Base-by-base conservation (phyloP, 208 protist genomes). In the Zelonia costaricensis region DNA sequence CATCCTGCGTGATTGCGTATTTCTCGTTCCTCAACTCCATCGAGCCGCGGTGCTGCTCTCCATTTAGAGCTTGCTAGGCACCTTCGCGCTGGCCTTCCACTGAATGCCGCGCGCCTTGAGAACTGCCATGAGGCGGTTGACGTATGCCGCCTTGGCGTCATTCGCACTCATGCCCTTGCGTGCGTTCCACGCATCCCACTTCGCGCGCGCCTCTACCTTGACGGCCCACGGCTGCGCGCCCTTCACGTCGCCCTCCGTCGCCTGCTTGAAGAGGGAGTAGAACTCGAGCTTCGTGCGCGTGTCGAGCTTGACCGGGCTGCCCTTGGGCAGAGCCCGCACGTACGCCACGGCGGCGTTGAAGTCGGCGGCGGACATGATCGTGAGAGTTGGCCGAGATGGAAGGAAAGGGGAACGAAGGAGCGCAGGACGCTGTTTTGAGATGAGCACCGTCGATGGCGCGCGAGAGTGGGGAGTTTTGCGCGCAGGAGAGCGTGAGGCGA, bases 221-320 rank as follows among this genome's bases (percentile, higher is more conserved):
- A 97, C 88, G 7, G 88, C 86, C 84, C 89, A 97, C 54, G 93
- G 93, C 77, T 92, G 93, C 20, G 63, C 53, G 36, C 88, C 92
- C 62, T 81, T 84, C 55, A 95, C 88, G 45, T 98, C 90, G 7
- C 98, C 98, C 65, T 95, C 94, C 33, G 92, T 98, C 35, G 89
- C 97, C 82, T 99, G 98, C 86, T 99, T 99, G 88, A 83, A 99
- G 15, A 98, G 71, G n/a, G 72, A 86, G 78, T 99, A 99, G 59
- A 98, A 85, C 69, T 94, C 63, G 6, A 99, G 87, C 66, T 93
- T 88, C 38, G 91, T 91, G 9, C 81, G 76, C 67, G 98, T 97
- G 74, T 82, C 76, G 68, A 98, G 76, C 72, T 96, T 69, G 7
- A 91, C 76, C 16, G 85, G 78, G 9, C 88, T 84, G 22, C 88